phyloP scores from a whole-genome alignment of 495 filamentous ascomycete genomes.

The Cercophora sp. region DNA sequence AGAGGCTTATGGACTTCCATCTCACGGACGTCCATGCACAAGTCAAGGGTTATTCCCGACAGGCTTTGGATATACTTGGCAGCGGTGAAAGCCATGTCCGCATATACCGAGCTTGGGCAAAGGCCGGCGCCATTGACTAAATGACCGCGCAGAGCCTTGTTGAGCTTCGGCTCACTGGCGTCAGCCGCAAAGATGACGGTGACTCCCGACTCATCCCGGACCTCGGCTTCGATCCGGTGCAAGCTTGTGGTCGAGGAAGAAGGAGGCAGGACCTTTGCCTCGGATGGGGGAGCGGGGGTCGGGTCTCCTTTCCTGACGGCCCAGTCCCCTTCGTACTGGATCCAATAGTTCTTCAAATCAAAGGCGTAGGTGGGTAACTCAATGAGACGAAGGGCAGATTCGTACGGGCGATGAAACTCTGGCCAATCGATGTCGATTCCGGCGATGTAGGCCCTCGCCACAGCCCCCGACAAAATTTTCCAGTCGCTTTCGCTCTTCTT shows the following conservation, averaged over 20 bases:
- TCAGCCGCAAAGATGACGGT: constrained; percentile 54
- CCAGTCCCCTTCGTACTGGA: constrained; percentile 63
- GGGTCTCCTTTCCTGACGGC: constrained; percentile 11
- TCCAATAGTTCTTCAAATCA: constrained; percentile 77
- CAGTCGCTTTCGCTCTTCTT: constrained; percentile 7
- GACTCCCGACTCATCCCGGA: constrained; percentile 35
- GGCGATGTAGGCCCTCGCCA: constrained; percentile 1
- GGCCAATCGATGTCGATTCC: constrained; percentile 10
- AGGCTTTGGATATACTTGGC: constrained; percentile 52
- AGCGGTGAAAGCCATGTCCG: constrained; percentile 63
- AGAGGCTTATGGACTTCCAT: constrained; percentile 56
- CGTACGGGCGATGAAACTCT: constrained; percentile 9
- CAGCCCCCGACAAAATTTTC: neutral
- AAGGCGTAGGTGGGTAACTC: constrained; percentile 67
- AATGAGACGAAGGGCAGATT: constrained; percentile 37
- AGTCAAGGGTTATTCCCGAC: no score
- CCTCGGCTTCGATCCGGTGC: constrained; percentile 43
- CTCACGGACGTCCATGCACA: constrained; percentile 47
- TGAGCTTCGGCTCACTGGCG: constrained; percentile 47
- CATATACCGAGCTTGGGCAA: constrained; percentile 51
- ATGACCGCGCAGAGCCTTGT: constrained; percentile 55
- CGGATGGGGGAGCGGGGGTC: neutral
- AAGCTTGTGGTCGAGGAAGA: constrained; percentile 38
- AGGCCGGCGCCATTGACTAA: constrained; percentile 51
- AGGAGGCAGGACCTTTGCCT: constrained; percentile 27